Conservation (phyloP, 1,284 basidiomycete genomes). For the Ceratobasidium sp. region DNA sequence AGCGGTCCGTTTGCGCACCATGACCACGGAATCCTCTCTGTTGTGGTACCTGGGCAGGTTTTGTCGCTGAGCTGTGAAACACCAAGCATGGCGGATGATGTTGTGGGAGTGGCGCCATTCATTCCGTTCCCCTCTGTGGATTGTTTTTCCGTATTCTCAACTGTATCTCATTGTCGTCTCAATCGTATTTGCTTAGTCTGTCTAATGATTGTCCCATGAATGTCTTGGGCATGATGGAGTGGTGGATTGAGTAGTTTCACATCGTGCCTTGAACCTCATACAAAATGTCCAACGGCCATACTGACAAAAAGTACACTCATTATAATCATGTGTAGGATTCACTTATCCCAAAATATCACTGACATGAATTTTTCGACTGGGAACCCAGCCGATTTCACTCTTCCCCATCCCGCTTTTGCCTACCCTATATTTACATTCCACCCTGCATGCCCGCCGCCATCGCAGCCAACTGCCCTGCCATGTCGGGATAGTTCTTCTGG, state of each 20-base stretch:
- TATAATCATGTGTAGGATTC: conserved; percentile 23
- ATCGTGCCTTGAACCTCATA: not conserved
- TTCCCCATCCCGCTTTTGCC: not conserved
- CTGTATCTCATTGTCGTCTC: conserved; percentile 18
- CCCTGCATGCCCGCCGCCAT: conserved; percentile 50
- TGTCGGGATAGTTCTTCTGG: conserved; percentile 79
- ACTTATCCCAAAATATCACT: not conserved
- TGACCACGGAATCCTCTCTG: conserved; percentile 6
- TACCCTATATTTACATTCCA: not conserved
- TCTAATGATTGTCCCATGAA: not conserved
- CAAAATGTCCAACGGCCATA: not conserved
- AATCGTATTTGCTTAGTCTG: conserved; percentile 6
- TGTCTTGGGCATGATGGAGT: not conserved
- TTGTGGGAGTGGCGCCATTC: conserved; percentile 17
- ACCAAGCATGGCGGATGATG: not conserved
- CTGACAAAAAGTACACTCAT: conserved; percentile 12
- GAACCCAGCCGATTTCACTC: conserved; percentile 4
- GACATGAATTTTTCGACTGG: conserved; percentile 18
- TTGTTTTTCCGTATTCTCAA: conserved; percentile 3
- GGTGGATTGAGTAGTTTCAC: conserved; percentile 21
- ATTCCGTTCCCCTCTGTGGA: conserved; percentile 9
- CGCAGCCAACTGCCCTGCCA: conserved; percentile 60
- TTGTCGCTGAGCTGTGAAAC: not conserved
- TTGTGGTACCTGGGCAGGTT: not conserved
- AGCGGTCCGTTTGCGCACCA: not conserved